Evolutionary conservation across 768 basidiomycete genomes (phyloP), one percentile per base, ranked within the genome.

Genomic region (Exidia glandulosa): DNA sequence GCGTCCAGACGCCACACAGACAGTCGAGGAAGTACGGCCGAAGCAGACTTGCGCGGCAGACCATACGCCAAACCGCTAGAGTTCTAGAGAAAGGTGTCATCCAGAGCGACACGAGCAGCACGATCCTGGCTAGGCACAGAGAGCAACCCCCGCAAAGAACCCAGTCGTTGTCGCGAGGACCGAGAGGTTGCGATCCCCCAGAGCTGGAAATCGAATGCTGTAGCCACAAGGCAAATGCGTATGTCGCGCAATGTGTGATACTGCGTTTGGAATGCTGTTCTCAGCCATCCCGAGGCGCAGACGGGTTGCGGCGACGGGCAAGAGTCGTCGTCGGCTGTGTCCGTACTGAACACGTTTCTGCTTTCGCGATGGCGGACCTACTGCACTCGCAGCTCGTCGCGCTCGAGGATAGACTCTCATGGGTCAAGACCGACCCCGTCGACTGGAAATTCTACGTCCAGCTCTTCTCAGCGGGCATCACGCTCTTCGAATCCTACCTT

Each of bases 401-500:
- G 32, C 70, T 91, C 32, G 85, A 89, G 70, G 75, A 72, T 19
- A 77, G 76, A 19, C 77, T 93, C 27, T 77, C 87, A 14, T 92
- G 88, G 66, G 87, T 93, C 32, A 73, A 83, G 3, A 80, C 80
- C 0, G 85, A 89, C 32, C 76, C 83, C 3, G 84, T 91, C 41
- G 79, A 90, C 71, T 96, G 90, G 86, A 86, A 90, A 68, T 72
- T 79, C 60, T 87, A 87, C 66, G 87, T 93, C n/a, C 85, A 94
- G 62, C 68, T 72, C 29, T 86, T 85, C 64, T 86, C 90, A 3
- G 90, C 88, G 84, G 72, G 74, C 19, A 84, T 91, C 16, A 84
- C 85, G n/a, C 71, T 87, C 14, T 95, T 94, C 62, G 94, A 97
- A 70, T 84, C 85, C 1, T 94, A 90, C 70, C 79, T 97, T 37